A percentile compares a stretch with the other conserved stretches of the same genome.
Evolutionary conservation across 139 green algal genomes (phyloP).

Genomic region (Asterochloris erici): DNA sequence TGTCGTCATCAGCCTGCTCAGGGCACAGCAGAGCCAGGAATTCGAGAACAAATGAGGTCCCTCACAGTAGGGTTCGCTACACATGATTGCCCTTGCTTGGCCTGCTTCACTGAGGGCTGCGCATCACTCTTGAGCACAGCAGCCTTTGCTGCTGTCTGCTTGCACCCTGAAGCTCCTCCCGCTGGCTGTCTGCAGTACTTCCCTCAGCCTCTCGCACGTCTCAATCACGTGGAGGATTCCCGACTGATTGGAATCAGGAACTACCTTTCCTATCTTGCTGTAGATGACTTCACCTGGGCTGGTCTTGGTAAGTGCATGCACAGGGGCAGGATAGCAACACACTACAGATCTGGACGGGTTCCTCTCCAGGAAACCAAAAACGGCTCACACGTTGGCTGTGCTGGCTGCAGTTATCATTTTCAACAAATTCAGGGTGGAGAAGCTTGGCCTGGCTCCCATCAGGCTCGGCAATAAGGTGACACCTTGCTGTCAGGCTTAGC

Average conservation of each 20-base stretch:
- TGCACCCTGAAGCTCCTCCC: no score
- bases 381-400: neutral
- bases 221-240: conserved; percentile 7
- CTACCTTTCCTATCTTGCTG: conserved; percentile 25
- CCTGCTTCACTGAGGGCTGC: no score
- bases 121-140: no score
- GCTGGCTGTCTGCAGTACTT: neutral
- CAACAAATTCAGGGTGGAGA: conserved; percentile 11
- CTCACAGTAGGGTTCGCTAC: no score
- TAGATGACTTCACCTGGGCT: conserved; percentile 27
- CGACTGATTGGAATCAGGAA: conserved; percentile 11
- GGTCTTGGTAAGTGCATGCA: conserved; percentile 9
- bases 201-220: conserved; percentile 18
- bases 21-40: no score
- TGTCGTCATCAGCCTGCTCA: no score
- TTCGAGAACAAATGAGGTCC: no score
- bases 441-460: neutral
- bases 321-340: no score
- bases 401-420: conserved; percentile 4
- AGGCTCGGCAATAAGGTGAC: conserved; percentile 1
- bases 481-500: no score
- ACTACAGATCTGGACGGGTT: neutral
- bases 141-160: no score
- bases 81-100: no score
- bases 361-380: neutral